phyloP scores from a whole-genome alignment of 768 basidiomycete species.

The Bullera alba region DNA sequence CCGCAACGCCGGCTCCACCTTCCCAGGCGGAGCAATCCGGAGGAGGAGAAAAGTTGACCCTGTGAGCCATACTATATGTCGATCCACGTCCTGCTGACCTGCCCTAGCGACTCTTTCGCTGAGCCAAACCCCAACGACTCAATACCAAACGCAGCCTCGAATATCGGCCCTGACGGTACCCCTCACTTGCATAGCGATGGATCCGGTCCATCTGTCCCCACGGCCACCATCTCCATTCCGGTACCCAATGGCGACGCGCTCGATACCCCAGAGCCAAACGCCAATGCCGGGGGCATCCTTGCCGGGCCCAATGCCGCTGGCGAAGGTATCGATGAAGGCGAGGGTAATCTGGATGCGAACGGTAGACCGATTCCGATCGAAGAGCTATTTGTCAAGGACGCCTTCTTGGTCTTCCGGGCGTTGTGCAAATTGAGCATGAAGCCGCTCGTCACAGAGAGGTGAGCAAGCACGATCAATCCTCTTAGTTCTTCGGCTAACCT shows the following conservation, averaged over 20 bases:
- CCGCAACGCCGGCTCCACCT: slow-evolving; percentile 1
- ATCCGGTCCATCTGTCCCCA: slow-evolving; percentile 17
- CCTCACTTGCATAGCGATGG: neutral
- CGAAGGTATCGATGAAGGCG: slow-evolving; percentile 18
- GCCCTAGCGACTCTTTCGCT: slow-evolving; percentile 38
- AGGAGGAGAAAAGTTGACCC: slow-evolving; percentile 23
- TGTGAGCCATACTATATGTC: slow-evolving; percentile 19
- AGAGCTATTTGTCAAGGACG: slow-evolving; percentile 92
- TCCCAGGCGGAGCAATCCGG: slow-evolving; percentile 12
- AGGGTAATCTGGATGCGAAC: slow-evolving; percentile 32
- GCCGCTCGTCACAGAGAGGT: slow-evolving; percentile 89
- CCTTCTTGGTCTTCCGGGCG: slow-evolving; percentile 93
- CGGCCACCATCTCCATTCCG: slow-evolving; percentile 28
- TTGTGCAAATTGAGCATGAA: slow-evolving; percentile 98
- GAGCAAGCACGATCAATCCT: slow-evolving; percentile 17
- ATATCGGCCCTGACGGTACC: slow-evolving; percentile 10
- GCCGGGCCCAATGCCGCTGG: neutral
- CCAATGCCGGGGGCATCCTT: too few species aligned
- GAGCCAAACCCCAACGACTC: slow-evolving; percentile 44
- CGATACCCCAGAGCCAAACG: slow-evolving; percentile 22
- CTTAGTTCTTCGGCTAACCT: neutral
- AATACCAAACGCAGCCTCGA: slow-evolving; percentile 36
- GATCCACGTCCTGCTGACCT: slow-evolving; percentile 3
- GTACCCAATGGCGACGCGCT: slow-evolving; percentile 39
- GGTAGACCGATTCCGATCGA: slow-evolving; percentile 59